phyloP scores from a whole-genome alignment of 352 stramenopile species.

The Peronospora belbahrii region DNA sequence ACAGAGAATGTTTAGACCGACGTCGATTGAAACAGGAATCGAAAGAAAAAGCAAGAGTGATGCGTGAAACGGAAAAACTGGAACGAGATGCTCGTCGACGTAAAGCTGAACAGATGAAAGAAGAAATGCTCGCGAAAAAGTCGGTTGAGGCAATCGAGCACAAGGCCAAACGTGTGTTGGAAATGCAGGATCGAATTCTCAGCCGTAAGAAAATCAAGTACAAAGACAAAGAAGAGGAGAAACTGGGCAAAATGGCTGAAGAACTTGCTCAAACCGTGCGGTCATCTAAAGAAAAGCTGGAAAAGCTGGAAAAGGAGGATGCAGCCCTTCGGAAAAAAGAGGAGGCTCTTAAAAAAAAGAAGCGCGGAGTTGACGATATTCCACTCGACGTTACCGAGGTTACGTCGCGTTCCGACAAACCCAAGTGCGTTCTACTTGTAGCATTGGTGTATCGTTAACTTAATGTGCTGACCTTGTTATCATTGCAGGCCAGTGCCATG shows the following conservation, averaged over 20 bases:
- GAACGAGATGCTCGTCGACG: constrained; percentile 63
- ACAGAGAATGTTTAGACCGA: constrained; percentile 70
- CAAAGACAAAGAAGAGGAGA: constrained; percentile 86
- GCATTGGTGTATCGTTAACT: neutral
- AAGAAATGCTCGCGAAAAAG: constrained; percentile 64
- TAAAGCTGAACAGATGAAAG: constrained; percentile 57
- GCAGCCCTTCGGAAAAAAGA: constrained; percentile 66
- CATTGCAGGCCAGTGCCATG: constrained; percentile 42
- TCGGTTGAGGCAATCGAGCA: constrained; percentile 75
- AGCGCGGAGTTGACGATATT: constrained; percentile 47
- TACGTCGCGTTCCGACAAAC: constrained; percentile 38
- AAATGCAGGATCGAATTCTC: constrained; percentile 84
- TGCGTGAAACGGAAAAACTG: constrained; percentile 76
- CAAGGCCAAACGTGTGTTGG: constrained; percentile 77
- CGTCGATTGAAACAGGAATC: constrained; percentile 66
- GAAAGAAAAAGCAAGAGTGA: constrained; percentile 66
- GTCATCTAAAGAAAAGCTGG: constrained; percentile 66
- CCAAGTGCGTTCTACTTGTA: constrained; percentile 39
- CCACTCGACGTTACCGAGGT: constrained; percentile 33
- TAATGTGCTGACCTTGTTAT: neutral
- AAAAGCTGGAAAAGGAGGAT: constrained; percentile 86
- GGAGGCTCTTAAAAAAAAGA: constrained; percentile 77
- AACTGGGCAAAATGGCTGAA: constrained; percentile 68
- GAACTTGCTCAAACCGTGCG: constrained; percentile 73
- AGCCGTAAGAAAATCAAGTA: constrained; percentile 87